Conservation (phyloP, 768 basidiomycete species). For the Agrocybe chaxingu region DNA sequence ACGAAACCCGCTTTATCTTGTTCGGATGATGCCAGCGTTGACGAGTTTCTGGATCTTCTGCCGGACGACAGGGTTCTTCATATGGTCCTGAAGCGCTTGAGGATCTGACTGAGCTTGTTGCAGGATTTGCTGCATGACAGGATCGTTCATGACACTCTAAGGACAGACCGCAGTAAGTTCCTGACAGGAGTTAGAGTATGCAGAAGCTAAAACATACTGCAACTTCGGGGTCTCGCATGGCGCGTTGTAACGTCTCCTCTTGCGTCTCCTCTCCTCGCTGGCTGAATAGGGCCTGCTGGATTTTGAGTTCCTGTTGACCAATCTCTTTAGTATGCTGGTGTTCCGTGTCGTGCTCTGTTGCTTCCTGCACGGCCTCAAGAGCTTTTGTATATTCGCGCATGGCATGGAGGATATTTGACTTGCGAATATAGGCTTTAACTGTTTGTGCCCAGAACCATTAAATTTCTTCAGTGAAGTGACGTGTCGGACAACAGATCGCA, state of each 20-base stretch:
- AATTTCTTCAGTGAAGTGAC: conserved; percentile 1
- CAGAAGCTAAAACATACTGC: conserved; percentile 51
- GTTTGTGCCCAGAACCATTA: not conserved
- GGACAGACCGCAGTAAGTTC: conserved; percentile 2
- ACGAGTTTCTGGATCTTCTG: conserved; percentile 86
- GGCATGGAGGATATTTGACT: conserved; percentile 75
- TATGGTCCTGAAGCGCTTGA: conserved; percentile 86
- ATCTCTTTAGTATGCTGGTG: conserved; percentile 85
- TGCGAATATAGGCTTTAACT: conserved; percentile 97
- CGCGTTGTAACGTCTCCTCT: conserved; percentile 88
- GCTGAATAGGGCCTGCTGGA: conserved; percentile 71
- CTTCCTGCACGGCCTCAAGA: conserved; percentile 77
- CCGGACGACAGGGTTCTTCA: conserved; percentile 85
- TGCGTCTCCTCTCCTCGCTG: conserved; percentile 85
- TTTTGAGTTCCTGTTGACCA: conserved; percentile 73
- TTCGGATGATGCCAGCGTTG: conserved; percentile 91
- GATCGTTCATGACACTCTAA: conserved; percentile 83
- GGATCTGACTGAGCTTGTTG: conserved; percentile 93
- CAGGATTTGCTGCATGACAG: conserved; percentile 91
- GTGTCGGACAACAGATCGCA: not conserved
- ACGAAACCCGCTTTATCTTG: conserved; percentile 45
- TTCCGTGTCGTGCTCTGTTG: conserved; percentile 75
- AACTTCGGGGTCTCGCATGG: conserved; percentile 97
- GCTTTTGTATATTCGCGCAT: conserved; percentile 94
- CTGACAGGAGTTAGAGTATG: not conserved